Conservation (phyloP, 768 basidiomycete species). For the Lentinula detonsa region DNA sequence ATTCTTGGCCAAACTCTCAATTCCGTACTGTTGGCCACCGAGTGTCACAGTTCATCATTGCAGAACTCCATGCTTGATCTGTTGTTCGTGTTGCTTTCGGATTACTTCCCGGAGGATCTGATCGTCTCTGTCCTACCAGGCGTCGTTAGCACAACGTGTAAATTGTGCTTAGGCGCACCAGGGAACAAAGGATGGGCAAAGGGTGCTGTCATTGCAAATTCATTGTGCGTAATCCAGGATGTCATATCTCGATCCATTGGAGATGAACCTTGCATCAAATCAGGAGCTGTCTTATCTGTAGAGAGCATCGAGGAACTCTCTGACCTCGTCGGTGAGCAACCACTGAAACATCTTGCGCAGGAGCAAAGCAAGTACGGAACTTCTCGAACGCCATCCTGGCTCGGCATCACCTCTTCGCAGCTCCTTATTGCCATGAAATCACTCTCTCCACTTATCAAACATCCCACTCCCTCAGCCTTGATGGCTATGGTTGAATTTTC, state of each 20-base stretch:
- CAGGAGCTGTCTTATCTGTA: constrained; percentile 52
- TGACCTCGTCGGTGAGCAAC: constrained; percentile 20
- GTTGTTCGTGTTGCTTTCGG: constrained; percentile 47
- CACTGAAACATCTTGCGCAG: constrained; percentile 11
- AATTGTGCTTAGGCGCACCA: constrained; percentile 53
- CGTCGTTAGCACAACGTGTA: constrained; percentile 70
- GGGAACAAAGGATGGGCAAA: constrained; percentile 63
- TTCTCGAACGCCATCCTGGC: constrained; percentile 69
- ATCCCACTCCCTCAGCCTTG: constrained; percentile 65
- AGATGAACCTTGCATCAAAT: constrained; percentile 58
- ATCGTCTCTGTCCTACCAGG: constrained; percentile 78
- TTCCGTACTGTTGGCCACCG: constrained; percentile 54
- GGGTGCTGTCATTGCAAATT: constrained; percentile 56
- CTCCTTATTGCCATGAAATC: constrained; percentile 78
- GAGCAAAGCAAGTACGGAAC: constrained; percentile 28
- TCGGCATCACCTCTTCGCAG: constrained; percentile 76
- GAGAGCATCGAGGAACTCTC: constrained; percentile 60
- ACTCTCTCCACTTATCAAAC: constrained; percentile 62
- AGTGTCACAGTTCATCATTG: constrained; percentile 52
- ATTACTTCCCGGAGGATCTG: constrained; percentile 47
- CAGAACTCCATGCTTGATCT: constrained; percentile 60
- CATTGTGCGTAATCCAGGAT: constrained; percentile 51
- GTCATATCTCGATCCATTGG: constrained; percentile 55
- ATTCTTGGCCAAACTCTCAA: constrained; percentile 81
- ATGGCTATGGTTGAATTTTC: constrained; percentile 53